Evolutionary conservation across 495 filamentous ascomycete species (phyloP), one percentile per base, ranked within the genome.

Genomic region (Xylaria flabelliformis): DNA sequence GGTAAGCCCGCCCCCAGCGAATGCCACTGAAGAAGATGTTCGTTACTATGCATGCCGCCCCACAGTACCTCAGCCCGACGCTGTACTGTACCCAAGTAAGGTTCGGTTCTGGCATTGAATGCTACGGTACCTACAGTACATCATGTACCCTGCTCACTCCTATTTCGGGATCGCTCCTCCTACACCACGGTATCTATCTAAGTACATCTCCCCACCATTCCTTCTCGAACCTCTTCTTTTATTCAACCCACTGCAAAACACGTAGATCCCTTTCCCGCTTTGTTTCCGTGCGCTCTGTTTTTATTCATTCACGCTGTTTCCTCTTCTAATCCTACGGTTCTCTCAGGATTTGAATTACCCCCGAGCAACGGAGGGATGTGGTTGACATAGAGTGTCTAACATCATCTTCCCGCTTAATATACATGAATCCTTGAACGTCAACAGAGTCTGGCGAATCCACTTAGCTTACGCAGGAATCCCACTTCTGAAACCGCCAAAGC

Each of bases 401-500:
- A 71, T 63, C 58, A 41, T 53, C 24, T 5, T 36, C 32, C 42
- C 26, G 13, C 46, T 70, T 26, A 48, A 63, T 41, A 13, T 63
- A 32, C 12, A 46, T 42, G 39, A 58, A 70, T 10, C 59, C 32
- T 64, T 62, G 42, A 26, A 51, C 56, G 29, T 41, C 24, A 36
- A 26, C 24, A 48, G 21, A 29, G 26, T 46, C 26, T 42, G 7
- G 34, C 51, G 13, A 72, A 53, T n/a, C 62, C 70, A 72, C 70
- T 72, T 66, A 32, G 70, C 29, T 24, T 39, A 61, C 62, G 32
- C 44, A 50, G 17, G 53, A 48, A 67, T 59, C 26, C 70, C 62
- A 62, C 63, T 50, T 67, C 55, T 72, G 70, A 72, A 72, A 72
- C 70, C 62, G 39, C 63, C 70, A 48, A 61, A 39, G 62, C 15